Percentiles rank a stretch among this genome's conserved stretches.
These are phyloP conservation scores for Linaria vulgaris DNA, from an alignment of 257 asterid genomes.

Conservation along the genomic window DNA sequence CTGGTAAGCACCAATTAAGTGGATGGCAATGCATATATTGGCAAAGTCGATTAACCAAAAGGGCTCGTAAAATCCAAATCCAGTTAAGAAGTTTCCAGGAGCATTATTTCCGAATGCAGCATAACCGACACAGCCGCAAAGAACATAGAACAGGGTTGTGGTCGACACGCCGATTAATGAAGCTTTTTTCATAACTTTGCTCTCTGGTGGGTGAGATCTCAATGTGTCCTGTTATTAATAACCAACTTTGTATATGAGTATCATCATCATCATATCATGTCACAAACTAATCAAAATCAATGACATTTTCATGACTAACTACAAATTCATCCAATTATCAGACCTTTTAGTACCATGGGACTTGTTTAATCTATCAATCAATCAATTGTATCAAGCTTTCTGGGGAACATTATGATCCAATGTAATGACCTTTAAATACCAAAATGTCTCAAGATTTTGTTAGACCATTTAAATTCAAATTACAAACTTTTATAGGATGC, in stretches of 20 bases:
- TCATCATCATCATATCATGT: not conserved
- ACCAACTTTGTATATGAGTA: not conserved
- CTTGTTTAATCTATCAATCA: too few species aligned
- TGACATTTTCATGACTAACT: not conserved
- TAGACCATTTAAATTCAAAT: too few species aligned
- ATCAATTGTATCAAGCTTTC: too few species aligned
- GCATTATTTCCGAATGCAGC: conserved; percentile 50
- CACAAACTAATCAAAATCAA: not conserved
- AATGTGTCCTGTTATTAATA: conserved; percentile 44
- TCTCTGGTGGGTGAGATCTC: conserved; percentile 47
- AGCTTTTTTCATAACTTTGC: conserved; percentile 61
- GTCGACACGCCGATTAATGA: conserved; percentile 43
- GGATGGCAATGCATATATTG: conserved; percentile 39
- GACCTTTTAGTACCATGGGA: not conserved
- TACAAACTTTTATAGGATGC: too few species aligned
- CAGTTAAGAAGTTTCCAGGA: conserved; percentile 43
- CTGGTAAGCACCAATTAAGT: conserved; percentile 45
- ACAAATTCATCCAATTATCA: not conserved
- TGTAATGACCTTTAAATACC: too few species aligned
- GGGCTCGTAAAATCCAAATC: conserved; percentile 43
- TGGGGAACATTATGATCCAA: too few species aligned
- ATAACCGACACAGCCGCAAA: conserved; percentile 53
- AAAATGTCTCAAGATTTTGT: too few species aligned
- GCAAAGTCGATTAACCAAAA: conserved; percentile 44
- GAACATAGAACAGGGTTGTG: conserved; percentile 46